Conservation (phyloP, 345 rosid genomes). For the Citrus sp. region DNA sequence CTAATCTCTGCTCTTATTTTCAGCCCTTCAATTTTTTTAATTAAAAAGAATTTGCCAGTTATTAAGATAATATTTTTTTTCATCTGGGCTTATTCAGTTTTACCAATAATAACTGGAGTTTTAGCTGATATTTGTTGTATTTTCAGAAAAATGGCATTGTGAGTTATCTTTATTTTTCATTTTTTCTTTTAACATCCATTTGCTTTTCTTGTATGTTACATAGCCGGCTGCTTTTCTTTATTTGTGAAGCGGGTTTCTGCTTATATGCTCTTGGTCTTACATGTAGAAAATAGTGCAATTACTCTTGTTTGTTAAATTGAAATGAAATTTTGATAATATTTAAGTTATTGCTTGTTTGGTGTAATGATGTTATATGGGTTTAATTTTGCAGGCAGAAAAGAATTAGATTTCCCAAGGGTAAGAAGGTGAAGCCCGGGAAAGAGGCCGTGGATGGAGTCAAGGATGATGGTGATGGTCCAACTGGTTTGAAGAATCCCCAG, state of each 20-base stretch:
- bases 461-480: conserved; percentile 33
- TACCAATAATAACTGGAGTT: not conserved
- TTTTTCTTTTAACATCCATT: not conserved
- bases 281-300: conserved; percentile 50
- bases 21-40: not conserved
- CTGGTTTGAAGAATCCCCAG: conserved; percentile 37
- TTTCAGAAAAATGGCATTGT: not conserved
- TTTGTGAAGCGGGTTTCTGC: not conserved
- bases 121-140: not conserved
- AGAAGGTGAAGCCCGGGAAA: conserved; percentile 68
- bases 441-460: conserved; percentile 14
- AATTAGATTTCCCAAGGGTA: conserved; percentile 90
- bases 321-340: not conserved
- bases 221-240: not conserved
- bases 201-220: not conserved
- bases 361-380: conserved; percentile 5
- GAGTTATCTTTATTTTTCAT: not conserved
- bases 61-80: not conserved
- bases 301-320: not conserved
- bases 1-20: conserved; percentile 4
- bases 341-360: not conserved
- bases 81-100: not conserved
- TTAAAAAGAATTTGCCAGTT: not conserved
- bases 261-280: conserved; percentile 18
- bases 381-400: conserved; percentile 63